Base-by-base conservation (phyloP, 768 basidiomycete species). In the Termitomyces sp. region DNA sequence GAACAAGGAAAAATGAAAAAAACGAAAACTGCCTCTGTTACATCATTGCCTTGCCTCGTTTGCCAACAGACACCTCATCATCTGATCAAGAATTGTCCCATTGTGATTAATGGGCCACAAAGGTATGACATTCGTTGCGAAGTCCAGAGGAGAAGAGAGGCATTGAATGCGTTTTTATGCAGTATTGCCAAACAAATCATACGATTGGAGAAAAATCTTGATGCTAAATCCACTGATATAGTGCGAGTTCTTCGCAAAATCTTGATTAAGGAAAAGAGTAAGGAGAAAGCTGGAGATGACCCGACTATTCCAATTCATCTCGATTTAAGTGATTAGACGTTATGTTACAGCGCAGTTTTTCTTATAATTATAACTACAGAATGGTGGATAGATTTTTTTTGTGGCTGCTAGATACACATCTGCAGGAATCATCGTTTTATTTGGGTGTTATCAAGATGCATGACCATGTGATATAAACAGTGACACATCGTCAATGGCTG, bases 81-180 rank as follows among this genome's bases (percentile, higher is more conserved):
- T 67, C 58, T 74, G 22, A 60, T 81, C 10, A 76, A 80, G 65
- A 74, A 78, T 28, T 92, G 90, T 64, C 80, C 85, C 16, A 64
- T 81, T 24, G 76, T 86, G 3, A 59, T 58, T 6, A 72, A 74
- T 53, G 88, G 87, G 2, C 72, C 81, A 1, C 70, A 73, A 55
- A 86, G 81, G 88, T 87, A 61, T 46, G 54, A 57, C 47, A 52
- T 2, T 33, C 44, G 8, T 2, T 18, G 36, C 41, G 38, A 43
- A 10, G 18, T 35, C 20, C 28, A 33, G 14, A 53, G 28, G 18
- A 33, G 30, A 45, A 16, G 24, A 43, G 46, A 41, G 24, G 32
- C 24, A 5, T 26, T 48, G 20, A 40, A 32, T 54, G 14, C 43
- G 14, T 41, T 55, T 58, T 52, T 55, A 18, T 44, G 8, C 33